Evolutionary conservation across 768 basidiomycete genomes (phyloP), one percentile per base, ranked within the genome.

Genomic region (Botryobasidium botryosum): DNA sequence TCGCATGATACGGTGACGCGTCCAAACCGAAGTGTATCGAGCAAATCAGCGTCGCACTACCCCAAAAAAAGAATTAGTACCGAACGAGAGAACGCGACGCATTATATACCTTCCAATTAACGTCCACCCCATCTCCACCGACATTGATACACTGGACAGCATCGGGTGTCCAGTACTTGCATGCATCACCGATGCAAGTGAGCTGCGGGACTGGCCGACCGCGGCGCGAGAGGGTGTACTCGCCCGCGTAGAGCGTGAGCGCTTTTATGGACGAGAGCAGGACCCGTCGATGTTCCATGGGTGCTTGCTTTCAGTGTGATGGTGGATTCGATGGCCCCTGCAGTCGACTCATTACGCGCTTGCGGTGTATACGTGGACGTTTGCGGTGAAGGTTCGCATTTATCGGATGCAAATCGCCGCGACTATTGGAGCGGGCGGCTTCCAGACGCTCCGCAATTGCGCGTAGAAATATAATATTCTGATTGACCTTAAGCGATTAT

Each of bases 1-100:
- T 96, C 91, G 54, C 91, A 96, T 15, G 75, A 78, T 1, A 96
- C 75, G 52, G 83, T 75, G 0, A 92, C 78, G 50, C 74, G 71
- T 13, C 91, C 91, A 45, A 96, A 80, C 15, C 88, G 71, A 44
- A 92, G 59, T 6, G 75, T 64, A 40, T 77, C 75, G 6, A 90
- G 91, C 5, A 96, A 65, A 57, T 96, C 90, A 28, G 87, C 79
- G 59, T 87, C 79, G 56, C 90, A 94, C 80, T 88, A 51, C 18
- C 45, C n/a, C 18, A 20, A 37, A 7, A 8, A 32, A 12, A 28
- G 13, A 29, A 13, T 39, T 12, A n/a, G 21, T 15, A 43, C 20
- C 15, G 6, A 17, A 4, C 8, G 24, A 33, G 28, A 12, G 13
- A n/a, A 40, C 10, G 7, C 24, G 36, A 15, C 1, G 12, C 24